Conservation (phyloP, 768 basidiomycete genomes). For the Sporobolomyces roseus region DNA sequence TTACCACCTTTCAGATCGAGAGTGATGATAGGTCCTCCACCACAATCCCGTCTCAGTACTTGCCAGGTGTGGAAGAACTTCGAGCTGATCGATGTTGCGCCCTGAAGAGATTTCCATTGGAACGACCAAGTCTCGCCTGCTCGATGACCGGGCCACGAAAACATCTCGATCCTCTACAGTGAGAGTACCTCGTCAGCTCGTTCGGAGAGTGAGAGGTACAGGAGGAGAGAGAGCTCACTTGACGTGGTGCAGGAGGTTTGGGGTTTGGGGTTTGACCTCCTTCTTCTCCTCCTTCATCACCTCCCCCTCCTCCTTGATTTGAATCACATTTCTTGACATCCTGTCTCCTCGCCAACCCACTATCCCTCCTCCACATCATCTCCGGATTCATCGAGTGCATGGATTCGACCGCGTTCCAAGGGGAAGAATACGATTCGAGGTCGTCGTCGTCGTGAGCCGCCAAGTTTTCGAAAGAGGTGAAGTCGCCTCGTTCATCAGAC, state of each 20-base stretch:
- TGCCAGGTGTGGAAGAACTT: conserved; percentile 31
- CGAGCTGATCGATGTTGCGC: background rate
- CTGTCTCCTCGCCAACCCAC: background rate
- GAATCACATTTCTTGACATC: conserved; percentile 3
- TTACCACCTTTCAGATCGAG: conserved; percentile 21
- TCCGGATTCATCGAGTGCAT: background rate
- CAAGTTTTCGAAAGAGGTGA: background rate
- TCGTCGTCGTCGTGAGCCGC: conserved; percentile 19
- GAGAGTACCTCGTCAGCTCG: background rate
- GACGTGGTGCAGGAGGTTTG: conserved; percentile 12
- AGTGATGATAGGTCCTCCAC: conserved; percentile 19
- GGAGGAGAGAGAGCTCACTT: conserved; percentile 3
- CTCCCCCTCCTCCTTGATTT: background rate
- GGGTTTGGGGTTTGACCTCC: background rate
- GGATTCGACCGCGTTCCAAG: conserved; percentile 10
- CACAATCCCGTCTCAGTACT: conserved; percentile 16
- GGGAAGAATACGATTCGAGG: conserved; percentile 15
- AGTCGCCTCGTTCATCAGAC: background rate
- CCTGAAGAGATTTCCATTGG: conserved; percentile 15
- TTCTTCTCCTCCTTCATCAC: background rate
- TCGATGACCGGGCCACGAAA: conserved; percentile 14
- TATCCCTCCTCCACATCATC: background rate
- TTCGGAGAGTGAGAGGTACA: background rate
- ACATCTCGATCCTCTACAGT: conserved; percentile 22
- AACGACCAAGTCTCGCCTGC: conserved; percentile 12